Evolutionary conservation across 805 yeast genomes (phyloP), one percentile per base, ranked within the genome.

Genomic region (Myxozyma neotropica): DNA sequence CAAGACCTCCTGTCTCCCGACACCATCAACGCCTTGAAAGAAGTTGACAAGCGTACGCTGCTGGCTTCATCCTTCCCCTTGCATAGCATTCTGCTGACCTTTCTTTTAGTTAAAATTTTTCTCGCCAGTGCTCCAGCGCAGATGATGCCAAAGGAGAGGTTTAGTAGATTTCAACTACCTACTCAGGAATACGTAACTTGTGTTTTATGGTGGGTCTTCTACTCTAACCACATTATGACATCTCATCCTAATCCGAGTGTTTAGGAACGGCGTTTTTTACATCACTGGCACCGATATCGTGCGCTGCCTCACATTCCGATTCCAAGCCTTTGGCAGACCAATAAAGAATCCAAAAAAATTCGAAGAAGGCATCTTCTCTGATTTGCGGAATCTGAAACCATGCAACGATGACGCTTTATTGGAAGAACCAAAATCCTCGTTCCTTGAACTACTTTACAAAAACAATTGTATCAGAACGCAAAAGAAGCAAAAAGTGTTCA

Each of bases 241-340:
- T 33, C 13, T 27, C 49, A 27, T 4, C 29, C 53, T 8, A n/a
- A 13, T 23, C 13, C 8, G 35, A 23, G 4, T 2, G 17, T 47
- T 24, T 31, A 58, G 62, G 68, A 88, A 90, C 69, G 87, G 88
- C 69, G 77, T 92, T 13, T 93, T 87, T 72, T 92, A 88, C 74
- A 82, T 93, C 50, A 93, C 98, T 0, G 98, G 98, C 2, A 93
- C 98, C 0, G 98, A 94, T 77, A 92, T 93, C 59, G 96, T 94
- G 48, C 83, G 96, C 59, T 89, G 96, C 72, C 83, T 93, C 52
- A 87, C 91, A 17, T 94, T 88, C 73, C 84, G 93, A 66, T 88
- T 93, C 76, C 87, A 86, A 67, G 91, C 90, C 67, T 89, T 93
- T 76, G 99, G 99, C 0, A 80, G 98, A 63, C 82, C 82, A 61